Evolutionary conservation across 352 stramenopile species (phyloP).

Genomic region (Phytopythium delawarense): DNA sequence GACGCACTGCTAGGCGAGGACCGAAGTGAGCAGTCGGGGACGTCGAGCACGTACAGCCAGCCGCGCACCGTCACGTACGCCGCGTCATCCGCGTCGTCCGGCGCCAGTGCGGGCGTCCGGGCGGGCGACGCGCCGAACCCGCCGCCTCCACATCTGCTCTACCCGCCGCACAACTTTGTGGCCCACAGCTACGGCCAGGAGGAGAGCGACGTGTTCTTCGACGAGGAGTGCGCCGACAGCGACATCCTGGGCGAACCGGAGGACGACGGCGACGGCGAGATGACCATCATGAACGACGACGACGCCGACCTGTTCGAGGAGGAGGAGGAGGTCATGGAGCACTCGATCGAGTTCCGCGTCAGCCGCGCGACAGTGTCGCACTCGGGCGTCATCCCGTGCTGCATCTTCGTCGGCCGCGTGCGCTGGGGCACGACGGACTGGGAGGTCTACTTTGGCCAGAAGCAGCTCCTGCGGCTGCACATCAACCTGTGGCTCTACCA

Average conservation of each 20-base stretch:
- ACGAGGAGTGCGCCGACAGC: conserved; percentile 38
- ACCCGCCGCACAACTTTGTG: conserved; percentile 9
- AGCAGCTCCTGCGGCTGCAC: conserved; percentile 77
- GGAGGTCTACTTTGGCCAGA: conserved; percentile 86
- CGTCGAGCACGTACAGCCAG: conserved; percentile 13
- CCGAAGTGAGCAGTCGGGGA: conserved; percentile 20
- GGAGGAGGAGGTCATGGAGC: conserved; percentile 62
- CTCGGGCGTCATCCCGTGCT: conserved; percentile 71
- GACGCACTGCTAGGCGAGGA: conserved; percentile 17
- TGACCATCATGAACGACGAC: conserved; percentile 72
- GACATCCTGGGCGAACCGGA: conserved; percentile 39
- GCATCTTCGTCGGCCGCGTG: conserved; percentile 77
- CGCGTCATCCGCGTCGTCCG: neutral
- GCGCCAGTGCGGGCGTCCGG: neutral
- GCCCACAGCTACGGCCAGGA: conserved; percentile 15
- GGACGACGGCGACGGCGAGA: conserved; percentile 45
- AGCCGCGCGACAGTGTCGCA: conserved; percentile 66
- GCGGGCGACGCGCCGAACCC: conserved; percentile 10
- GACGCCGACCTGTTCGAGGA: conserved; percentile 38
- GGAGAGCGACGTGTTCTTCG: conserved; percentile 21
- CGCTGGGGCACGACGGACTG: conserved; percentile 74
- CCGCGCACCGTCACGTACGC: conserved; percentile 14
- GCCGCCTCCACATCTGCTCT: neutral
- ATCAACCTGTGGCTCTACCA: conserved; percentile 51
- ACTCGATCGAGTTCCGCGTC: conserved; percentile 74